A percentile compares a stretch with the other conserved stretches of the same genome.
Evolutionary conservation across 164 flowering plant species (phyloP).

Genomic region (Pachysandra terminalis): DNA sequence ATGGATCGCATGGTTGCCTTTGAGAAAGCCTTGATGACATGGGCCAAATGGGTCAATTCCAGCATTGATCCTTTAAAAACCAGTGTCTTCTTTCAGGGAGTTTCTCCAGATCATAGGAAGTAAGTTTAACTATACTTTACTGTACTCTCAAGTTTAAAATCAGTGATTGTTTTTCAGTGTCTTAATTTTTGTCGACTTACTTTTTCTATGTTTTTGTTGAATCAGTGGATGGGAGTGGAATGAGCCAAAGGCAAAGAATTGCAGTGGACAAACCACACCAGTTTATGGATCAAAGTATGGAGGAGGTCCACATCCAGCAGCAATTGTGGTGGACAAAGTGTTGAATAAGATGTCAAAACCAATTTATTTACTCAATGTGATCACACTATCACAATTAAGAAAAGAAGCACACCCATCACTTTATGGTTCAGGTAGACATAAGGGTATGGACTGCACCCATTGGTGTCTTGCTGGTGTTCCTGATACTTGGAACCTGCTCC

Average conservation of each 20-base stretch:
- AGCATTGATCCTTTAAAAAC: slow-evolving; percentile 27
- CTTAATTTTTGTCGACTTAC: no score
- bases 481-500: slow-evolving; percentile 46
- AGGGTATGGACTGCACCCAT: slow-evolving; percentile 38
- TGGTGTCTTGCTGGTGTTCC: slow-evolving; percentile 57
- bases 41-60: slow-evolving; percentile 41
- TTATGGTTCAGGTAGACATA: slow-evolving; percentile 31
- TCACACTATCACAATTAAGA: slow-evolving; percentile 33
- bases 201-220: no score
- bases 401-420: slow-evolving; percentile 44
- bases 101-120: slow-evolving; percentile 37
- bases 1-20: slow-evolving; percentile 38
- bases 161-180: no score
- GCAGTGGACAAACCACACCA: slow-evolving; percentile 26
- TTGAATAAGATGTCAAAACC: no score
- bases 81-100: slow-evolving; percentile 41
- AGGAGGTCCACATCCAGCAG: slow-evolving; percentile 29
- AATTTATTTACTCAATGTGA: slow-evolving; percentile 32
- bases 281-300: slow-evolving; percentile 11
- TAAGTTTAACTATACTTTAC: no score
- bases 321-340: slow-evolving; percentile 27
- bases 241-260: slow-evolving; percentile 11
- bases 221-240: slow-evolving; percentile 29
- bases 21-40: slow-evolving; percentile 34
- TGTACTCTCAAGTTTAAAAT: no score